phyloP scores from a whole-genome alignment of 2,329 filamentous ascomycete genomes.

The Clarireedia monteithiana region DNA sequence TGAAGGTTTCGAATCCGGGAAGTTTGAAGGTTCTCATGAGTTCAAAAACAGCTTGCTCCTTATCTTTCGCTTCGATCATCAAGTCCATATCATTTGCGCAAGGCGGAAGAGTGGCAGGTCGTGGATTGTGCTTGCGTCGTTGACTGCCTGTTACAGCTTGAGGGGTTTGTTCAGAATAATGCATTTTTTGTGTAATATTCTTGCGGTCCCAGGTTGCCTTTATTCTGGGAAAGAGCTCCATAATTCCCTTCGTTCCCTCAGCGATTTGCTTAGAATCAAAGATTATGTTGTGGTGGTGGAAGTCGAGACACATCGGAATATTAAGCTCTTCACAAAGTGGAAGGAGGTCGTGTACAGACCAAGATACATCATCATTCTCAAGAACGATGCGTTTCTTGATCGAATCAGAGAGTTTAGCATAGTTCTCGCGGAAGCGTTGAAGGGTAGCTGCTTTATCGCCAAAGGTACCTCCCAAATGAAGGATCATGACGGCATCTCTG shows the following conservation, averaged over 20 bases:
- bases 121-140: slow-evolving; percentile 75
- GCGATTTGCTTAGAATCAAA: slow-evolving; percentile 67
- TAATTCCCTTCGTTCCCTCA: slow-evolving; percentile 80
- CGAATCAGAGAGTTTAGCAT: slow-evolving; percentile 50
- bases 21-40: slow-evolving; percentile 84
- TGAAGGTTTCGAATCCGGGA: slow-evolving; percentile 68
- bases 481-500: slow-evolving; percentile 84
- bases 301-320: slow-evolving; percentile 88
- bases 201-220: slow-evolving; percentile 78
- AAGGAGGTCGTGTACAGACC: slow-evolving; percentile 85
- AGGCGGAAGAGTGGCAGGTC: slow-evolving; percentile 73
- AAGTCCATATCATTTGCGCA: slow-evolving; percentile 80
- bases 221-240: slow-evolving; percentile 67
- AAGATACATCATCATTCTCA: slow-evolving; percentile 91
- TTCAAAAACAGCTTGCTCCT: slow-evolving; percentile 93
- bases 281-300: slow-evolving; percentile 91
- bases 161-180: slow-evolving; percentile 78
- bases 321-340: slow-evolving; percentile 90
- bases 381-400: slow-evolving; percentile 78
- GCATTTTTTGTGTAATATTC: slow-evolving; percentile 88
- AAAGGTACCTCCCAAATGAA: slow-evolving; percentile 88
- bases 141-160: slow-evolving; percentile 72
- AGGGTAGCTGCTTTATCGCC: slow-evolving; percentile 57
- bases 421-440: slow-evolving; percentile 47
- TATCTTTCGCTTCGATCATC: slow-evolving; percentile 99